Conservation (phyloP, 768 basidiomycete species). For the Phylloporus arenicola region DNA sequence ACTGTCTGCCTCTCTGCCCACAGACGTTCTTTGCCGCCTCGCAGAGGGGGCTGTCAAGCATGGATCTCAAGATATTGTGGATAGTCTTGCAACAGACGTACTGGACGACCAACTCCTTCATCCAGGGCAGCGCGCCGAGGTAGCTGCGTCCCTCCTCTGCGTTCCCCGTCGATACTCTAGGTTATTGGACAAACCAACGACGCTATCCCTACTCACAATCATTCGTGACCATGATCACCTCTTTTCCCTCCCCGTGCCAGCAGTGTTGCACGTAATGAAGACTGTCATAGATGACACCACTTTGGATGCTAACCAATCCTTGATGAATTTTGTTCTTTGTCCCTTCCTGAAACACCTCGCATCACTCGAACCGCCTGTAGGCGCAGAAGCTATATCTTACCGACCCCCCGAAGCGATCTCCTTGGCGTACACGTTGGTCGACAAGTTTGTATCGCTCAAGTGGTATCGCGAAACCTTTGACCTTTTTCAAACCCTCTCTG, state of each 20-base stretch:
- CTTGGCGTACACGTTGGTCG: conserved; percentile 39
- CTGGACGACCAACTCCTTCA: conserved; percentile 26
- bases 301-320: conserved; percentile 14
- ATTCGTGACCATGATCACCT: conserved; percentile 13
- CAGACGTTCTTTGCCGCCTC: conserved; percentile 25
- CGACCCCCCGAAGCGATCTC: conserved; percentile 35
- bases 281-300: conserved; percentile 17
- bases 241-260: conserved; percentile 9
- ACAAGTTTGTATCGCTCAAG: conserved; percentile 35
- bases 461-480: conserved; percentile 36
- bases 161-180: conserved; percentile 14
- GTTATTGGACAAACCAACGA: conserved; percentile 21
- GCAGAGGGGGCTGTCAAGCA: conserved; percentile 27
- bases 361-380: conserved; percentile 23
- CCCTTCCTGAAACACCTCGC: conserved; percentile 28
- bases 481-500: conserved; percentile 46
- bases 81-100: conserved; percentile 38
- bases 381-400: conserved; percentile 30
- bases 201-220: conserved; percentile 19
- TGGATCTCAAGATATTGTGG: conserved; percentile 32
- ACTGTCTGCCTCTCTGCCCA: conserved; percentile 20
- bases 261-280: conserved; percentile 17
- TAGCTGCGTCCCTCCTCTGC: conserved; percentile 26
- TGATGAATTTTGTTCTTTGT: conserved; percentile 27
- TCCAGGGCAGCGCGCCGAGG: conserved; percentile 16